Base-by-base conservation (phyloP, 345 rosid species). In the Populus nigra region DNA sequence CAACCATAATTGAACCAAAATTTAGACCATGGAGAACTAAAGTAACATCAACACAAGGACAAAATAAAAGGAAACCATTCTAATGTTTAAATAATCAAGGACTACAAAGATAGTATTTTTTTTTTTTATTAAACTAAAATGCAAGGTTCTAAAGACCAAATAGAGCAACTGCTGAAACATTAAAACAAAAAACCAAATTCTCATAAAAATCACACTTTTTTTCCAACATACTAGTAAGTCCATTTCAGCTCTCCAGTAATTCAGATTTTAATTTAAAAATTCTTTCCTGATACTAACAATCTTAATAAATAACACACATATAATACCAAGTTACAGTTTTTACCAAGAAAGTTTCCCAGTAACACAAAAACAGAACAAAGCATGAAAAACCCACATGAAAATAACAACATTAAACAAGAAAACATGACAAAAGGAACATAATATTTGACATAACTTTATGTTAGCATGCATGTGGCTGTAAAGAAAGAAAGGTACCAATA, bases 401-500 rank as follows among this genome's bases (percentile, higher is more conserved):
- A 50, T 50, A 17, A 50, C 57, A 15, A 17, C 57, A 5, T 15
- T 5, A 50, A 5, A 50, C 8, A 50, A 50, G 57, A 50, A 50
- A 50, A 1, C 0, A 50, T 50, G 57, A 17, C n/a, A 1, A 50
- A 50, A 17, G 0, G 57, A 50, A 50, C 57, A 50, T 17, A 0
- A 50, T 50, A 1, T 50, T 50, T 50, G 1, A 10, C 45, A 41
- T 2, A 10, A 41, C 45, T 41, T 10, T 41, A 2, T 18, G 2
- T 23, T 13, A 17, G 6, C 18, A 18, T 13, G 36, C 15, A 17
- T 27, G 33, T 4, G 39, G 69, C 15, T 1, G 38, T 22, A 55
- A 57, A 8, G 68, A 66, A 23, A 4, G 12, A 16, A 53, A 23
- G 4, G 22, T 75, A 92, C 97, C 97, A 92, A 87, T 90, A 92